phyloP scores from a whole-genome alignment of 192 early-diverging fungal species.

The Podila epicladia region DNA sequence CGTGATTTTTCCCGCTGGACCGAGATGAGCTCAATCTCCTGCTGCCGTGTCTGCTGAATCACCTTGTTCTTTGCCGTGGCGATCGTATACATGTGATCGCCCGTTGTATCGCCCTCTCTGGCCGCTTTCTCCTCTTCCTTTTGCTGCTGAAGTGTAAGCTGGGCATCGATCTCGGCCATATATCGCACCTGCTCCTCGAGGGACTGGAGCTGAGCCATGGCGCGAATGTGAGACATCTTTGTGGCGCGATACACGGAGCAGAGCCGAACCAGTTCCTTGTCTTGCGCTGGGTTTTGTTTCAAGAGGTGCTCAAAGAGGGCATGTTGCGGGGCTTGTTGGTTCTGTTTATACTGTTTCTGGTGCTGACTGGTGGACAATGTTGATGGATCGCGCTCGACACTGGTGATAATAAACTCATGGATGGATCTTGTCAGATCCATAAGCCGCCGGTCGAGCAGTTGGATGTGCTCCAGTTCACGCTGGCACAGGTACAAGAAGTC shows the following conservation, averaged over 20 bases:
- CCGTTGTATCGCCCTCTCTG: slow-evolving; percentile 1
- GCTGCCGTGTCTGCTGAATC: slow-evolving; percentile 30
- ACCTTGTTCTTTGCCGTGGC: slow-evolving; percentile 23
- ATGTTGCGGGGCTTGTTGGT: neutral
- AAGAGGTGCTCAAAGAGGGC: slow-evolving; percentile 1
- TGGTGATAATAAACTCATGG: slow-evolving; percentile 1
- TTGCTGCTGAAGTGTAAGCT: neutral
- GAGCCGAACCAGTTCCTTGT: slow-evolving; percentile 28
- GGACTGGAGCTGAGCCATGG: slow-evolving; percentile 36
- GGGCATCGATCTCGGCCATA: slow-evolving; percentile 23
- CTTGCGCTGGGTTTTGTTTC: slow-evolving; percentile 19
- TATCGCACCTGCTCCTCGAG: slow-evolving; percentile 28
- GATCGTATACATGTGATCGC: slow-evolving; percentile 16
- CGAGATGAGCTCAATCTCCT: slow-evolving; percentile 45
- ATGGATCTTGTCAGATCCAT: neutral
- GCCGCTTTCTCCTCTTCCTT: neutral
- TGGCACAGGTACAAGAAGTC: slow-evolving; percentile 25
- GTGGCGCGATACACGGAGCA: slow-evolving; percentile 47
- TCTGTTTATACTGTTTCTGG: neutral
- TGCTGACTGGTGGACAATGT: neutral
- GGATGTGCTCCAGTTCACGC: slow-evolving; percentile 14
- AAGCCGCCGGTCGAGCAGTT: slow-evolving; percentile 15
- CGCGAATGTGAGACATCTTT: slow-evolving; percentile 48
- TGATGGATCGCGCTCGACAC: neutral
- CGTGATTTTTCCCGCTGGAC: slow-evolving; percentile 31